phyloP scores from a whole-genome alignment of 257 asterid species.

The Lithospermum erythrorhizon region DNA sequence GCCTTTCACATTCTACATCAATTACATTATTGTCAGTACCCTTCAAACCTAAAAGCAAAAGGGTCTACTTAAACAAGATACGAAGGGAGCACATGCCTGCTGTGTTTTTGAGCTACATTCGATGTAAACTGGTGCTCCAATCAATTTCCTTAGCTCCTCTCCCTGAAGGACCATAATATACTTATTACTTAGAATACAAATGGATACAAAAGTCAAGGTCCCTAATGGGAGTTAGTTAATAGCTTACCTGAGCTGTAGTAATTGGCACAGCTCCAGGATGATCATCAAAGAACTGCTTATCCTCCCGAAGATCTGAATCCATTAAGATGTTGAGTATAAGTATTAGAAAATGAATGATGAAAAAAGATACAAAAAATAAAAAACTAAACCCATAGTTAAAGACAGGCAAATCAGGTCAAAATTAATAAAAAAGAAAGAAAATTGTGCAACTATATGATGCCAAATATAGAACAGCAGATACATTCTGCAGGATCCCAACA shows the following conservation, averaged over 20 bases:
- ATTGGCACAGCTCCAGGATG: slow-evolving; percentile 96
- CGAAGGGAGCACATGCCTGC: slow-evolving; percentile 19
- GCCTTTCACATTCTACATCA: slow-evolving; percentile 40
- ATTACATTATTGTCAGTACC: not conserved
- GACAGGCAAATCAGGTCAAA: too few relatives aligned
- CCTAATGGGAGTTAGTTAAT: not conserved
- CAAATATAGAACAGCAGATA: too few relatives aligned
- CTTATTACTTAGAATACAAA: not conserved
- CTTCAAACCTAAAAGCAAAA: too few relatives aligned
- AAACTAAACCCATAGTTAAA: not conserved
- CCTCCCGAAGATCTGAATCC: slow-evolving; percentile 85
- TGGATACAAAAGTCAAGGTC: not conserved
- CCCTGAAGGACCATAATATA: slow-evolving; percentile 14
- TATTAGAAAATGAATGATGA: not conserved
- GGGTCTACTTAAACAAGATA: not conserved
- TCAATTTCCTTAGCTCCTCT: slow-evolving; percentile 33
- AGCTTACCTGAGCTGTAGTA: slow-evolving; percentile 64
- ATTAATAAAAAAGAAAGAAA: too few relatives aligned
- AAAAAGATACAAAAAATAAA: not conserved
- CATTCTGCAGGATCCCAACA: too few relatives aligned
- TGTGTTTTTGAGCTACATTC: slow-evolving; percentile 43
- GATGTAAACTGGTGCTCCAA: slow-evolving; percentile 31
- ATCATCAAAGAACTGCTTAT: slow-evolving; percentile 73
- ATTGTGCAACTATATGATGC: too few relatives aligned
- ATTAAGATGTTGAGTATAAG: slow-evolving; percentile 1